These are phyloP conservation scores for Paraglomus brasilianum DNA, from an alignment of 192 early-diverging fungal species.

Conservation along the genomic window DNA sequence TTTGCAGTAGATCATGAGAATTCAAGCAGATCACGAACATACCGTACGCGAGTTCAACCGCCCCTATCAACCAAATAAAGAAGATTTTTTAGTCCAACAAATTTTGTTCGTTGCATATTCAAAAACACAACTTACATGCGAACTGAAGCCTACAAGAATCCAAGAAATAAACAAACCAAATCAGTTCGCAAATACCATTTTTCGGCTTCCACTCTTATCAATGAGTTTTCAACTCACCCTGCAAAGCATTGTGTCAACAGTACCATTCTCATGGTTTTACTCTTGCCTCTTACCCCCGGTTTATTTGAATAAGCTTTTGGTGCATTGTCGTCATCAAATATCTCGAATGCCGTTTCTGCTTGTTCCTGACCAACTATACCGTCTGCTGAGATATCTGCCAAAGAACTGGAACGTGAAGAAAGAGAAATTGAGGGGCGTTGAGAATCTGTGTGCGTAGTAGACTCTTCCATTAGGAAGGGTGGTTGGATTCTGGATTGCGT, in stretches of 20 bases:
- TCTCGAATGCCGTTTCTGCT: too few species aligned
- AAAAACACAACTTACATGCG: constrained; percentile 54
- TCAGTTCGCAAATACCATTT: not conserved
- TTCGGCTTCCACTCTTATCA: not conserved
- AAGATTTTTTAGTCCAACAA: constrained; percentile 10
- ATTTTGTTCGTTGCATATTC: not conserved
- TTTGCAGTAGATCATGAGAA: not conserved
- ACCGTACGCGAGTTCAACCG: constrained; percentile 72
- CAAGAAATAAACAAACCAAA: not conserved
- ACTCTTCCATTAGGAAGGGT: not conserved
- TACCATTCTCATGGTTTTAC: constrained; percentile 46
- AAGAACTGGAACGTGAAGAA: too few species aligned
- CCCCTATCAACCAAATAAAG: constrained; percentile 47
- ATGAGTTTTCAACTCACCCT: constrained; percentile 8
- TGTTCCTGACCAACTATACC: not conserved
- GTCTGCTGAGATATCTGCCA: not conserved
- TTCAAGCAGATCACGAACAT: constrained; percentile 4
- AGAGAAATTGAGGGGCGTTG: constrained; percentile 1
- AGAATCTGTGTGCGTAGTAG: not conserved
- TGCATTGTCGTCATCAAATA: not conserved
- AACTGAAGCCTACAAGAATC: constrained; percentile 51
- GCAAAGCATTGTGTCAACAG: constrained; percentile 43
- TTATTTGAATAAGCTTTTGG: not conserved
- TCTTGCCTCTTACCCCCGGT: constrained; percentile 37
- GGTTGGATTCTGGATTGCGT: too few species aligned